phyloP scores from a whole-genome alignment of 2,329 filamentous ascomycete species.

The Dothidotthia symphoricarpi region DNA sequence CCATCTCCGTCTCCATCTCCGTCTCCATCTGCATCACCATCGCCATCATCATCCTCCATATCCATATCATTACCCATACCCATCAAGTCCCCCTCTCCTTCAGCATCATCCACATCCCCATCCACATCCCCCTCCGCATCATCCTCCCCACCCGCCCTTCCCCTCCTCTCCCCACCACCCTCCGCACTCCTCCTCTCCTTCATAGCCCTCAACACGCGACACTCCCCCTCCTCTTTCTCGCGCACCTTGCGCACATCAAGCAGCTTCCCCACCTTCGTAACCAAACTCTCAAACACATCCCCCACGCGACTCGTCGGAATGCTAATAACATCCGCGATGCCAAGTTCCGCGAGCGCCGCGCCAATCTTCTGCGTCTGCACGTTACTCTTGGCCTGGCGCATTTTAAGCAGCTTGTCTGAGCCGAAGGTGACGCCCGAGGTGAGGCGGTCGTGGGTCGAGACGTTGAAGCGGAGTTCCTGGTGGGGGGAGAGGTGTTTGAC shows the following conservation, averaged over 20 bases:
- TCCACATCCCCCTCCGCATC: slow-evolving; percentile 28
- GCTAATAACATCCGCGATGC: slow-evolving; percentile 66
- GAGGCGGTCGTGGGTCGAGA: slow-evolving; percentile 80
- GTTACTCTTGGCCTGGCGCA: slow-evolving; percentile 72
- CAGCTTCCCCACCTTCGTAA: slow-evolving; percentile 65
- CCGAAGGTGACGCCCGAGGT: slow-evolving; percentile 86
- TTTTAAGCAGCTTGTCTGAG: slow-evolving; percentile 75
- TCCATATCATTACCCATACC: slow-evolving; percentile 43
- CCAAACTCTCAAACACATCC: slow-evolving; percentile 67
- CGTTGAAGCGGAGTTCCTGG: slow-evolving; percentile 78
- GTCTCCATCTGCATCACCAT: slow-evolving; percentile 14
- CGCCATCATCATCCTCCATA: slow-evolving; percentile 44
- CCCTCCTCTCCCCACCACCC: slow-evolving; percentile 36
- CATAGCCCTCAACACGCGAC: slow-evolving; percentile 40
- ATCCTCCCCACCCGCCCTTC: slow-evolving; percentile 45
- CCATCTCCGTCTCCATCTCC: slow-evolving; percentile 19
- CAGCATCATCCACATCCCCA: slow-evolving; percentile 44
- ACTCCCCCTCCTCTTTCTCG: slow-evolving; percentile 74
- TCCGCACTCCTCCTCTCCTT: slow-evolving; percentile 26
- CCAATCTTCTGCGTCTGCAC: slow-evolving; percentile 74
- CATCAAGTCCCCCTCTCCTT: slow-evolving; percentile 18
- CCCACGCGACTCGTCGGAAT: slow-evolving; percentile 75
- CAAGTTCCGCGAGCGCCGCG: slow-evolving; percentile 68
- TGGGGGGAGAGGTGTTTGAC: slow-evolving; percentile 61
- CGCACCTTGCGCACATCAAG: slow-evolving; percentile 71